A percentile compares a stretch with the other conserved stretches of the same genome.
Conservation (phyloP, 2,329 filamentous ascomycete species). For the Colletotrichum simmondsii region DNA sequence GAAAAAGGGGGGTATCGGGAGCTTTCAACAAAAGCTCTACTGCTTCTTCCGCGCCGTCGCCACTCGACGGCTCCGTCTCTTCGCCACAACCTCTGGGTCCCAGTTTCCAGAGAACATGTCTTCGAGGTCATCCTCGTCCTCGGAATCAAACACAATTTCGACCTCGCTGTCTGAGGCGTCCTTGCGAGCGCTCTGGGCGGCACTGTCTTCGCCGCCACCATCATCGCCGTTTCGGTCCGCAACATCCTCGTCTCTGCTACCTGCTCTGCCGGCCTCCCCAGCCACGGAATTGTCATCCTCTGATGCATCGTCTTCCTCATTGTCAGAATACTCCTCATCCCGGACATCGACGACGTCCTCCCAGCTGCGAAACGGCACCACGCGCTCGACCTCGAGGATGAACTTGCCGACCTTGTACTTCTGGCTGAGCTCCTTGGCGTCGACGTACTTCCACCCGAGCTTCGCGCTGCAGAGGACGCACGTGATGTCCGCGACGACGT, state of each 20-base stretch:
- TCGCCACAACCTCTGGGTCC: slow-evolving; percentile 64
- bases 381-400: slow-evolving; percentile 71
- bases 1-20: slow-evolving; percentile 9
- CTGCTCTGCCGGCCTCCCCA: not conserved
- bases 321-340: slow-evolving; percentile 24
- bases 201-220: slow-evolving; percentile 24
- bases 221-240: slow-evolving; percentile 11
- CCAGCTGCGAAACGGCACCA: slow-evolving; percentile 65
- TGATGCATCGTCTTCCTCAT: slow-evolving; percentile 4
- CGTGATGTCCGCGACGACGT: slow-evolving; percentile 72
- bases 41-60: slow-evolving; percentile 32
- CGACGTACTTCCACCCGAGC: slow-evolving; percentile 76
- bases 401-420: slow-evolving; percentile 77
- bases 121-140: slow-evolving; percentile 75
- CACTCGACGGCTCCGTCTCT: slow-evolving; percentile 54
- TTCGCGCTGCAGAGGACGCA: slow-evolving; percentile 66
- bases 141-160: slow-evolving; percentile 68
- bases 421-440: slow-evolving; percentile 68
- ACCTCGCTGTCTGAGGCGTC: slow-evolving; percentile 43
- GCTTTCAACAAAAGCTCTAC: slow-evolving; percentile 8
- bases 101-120: slow-evolving; percentile 72
- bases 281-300: slow-evolving; percentile 20
- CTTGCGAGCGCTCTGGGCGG: not conserved
- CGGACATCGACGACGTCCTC: slow-evolving; percentile 51
- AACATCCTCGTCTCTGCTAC: slow-evolving; percentile 5